Conservation (phyloP, 768 basidiomycete species). For the Boletellus sp. region DNA sequence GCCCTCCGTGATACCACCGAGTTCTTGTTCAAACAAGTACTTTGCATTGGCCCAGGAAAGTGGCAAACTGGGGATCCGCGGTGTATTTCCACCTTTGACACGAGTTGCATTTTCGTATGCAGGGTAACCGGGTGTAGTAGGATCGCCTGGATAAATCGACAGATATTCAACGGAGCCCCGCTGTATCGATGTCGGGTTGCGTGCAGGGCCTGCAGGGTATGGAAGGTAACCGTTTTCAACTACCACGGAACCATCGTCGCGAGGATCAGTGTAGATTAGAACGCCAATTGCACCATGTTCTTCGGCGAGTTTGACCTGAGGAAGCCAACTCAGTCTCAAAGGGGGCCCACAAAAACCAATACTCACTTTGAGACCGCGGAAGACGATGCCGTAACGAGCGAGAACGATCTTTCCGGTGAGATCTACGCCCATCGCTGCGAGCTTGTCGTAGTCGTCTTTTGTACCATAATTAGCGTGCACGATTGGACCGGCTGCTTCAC, state of each 20-base stretch:
- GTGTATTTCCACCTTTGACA: slow-evolving; percentile 55
- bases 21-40: slow-evolving; percentile 56
- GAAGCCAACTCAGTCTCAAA: slow-evolving; percentile 7
- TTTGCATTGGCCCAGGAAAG: slow-evolving; percentile 84
- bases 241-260: slow-evolving; percentile 80
- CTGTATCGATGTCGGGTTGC: slow-evolving; percentile 78
- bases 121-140: slow-evolving; percentile 84
- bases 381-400: slow-evolving; percentile 68
- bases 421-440: slow-evolving; percentile 62
- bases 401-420: slow-evolving; percentile 77
- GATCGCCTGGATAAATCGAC: slow-evolving; percentile 66
- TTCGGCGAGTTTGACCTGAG: slow-evolving; percentile 75
- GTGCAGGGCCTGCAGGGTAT: slow-evolving; percentile 78
- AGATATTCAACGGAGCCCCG: slow-evolving; percentile 79
- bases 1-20: slow-evolving; percentile 39
- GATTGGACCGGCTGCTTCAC: slow-evolving; percentile 64
- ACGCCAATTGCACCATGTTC: slow-evolving; percentile 76
- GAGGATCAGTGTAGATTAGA: slow-evolving; percentile 82
- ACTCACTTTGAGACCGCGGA: slow-evolving; percentile 80
- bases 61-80: slow-evolving; percentile 77
- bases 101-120: slow-evolving; percentile 81
- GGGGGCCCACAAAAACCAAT: slow-evolving; percentile 1
- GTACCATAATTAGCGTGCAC: slow-evolving; percentile 82
- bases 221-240: slow-evolving; percentile 69
- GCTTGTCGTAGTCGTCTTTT: slow-evolving; percentile 64